phyloP scores from a whole-genome alignment of 768 basidiomycete species.

The Tricholoma flavovirens region DNA sequence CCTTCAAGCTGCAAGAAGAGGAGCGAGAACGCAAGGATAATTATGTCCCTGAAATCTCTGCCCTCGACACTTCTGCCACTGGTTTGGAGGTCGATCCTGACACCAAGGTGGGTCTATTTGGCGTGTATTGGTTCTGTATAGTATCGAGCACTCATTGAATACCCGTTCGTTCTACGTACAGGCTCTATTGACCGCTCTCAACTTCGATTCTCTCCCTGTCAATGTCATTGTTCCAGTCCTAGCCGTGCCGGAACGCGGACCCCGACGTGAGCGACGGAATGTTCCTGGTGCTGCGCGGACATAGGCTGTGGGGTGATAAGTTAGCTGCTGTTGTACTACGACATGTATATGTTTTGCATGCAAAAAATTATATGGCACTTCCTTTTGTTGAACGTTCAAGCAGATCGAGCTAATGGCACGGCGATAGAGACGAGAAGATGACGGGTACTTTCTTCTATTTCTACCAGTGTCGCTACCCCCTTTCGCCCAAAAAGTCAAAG shows the following conservation, averaged over 20 bases:
- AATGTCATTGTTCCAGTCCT: conserved; percentile 61
- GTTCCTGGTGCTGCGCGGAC: conserved; percentile 75
- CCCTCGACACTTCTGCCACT: conserved; percentile 70
- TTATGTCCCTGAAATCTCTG: conserved; percentile 97
- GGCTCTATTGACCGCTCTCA: conserved; percentile 86
- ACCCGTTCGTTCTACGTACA: conserved; percentile 21
- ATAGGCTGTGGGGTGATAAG: conserved; percentile 10
- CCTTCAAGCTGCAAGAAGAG: conserved; percentile 99
- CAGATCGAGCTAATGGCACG: too few species aligned
- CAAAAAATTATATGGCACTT: conserved; percentile 10
- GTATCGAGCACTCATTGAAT: not conserved
- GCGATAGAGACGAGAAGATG: too few species aligned
- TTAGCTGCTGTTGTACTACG: conserved; percentile 3
- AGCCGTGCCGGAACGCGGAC: conserved; percentile 62
- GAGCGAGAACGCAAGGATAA: conserved; percentile 99
- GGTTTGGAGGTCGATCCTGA: conserved; percentile 87
- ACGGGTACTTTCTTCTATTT: too few species aligned
- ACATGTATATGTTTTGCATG: conserved; percentile 6
- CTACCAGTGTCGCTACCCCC: not conserved
- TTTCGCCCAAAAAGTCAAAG: too few species aligned
- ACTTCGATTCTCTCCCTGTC: conserved; percentile 90
- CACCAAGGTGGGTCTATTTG: conserved; percentile 68
- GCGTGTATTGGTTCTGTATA: not conserved
- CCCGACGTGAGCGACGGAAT: conserved; percentile 67
- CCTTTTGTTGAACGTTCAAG: too few species aligned